Evolutionary conservation across 1,139 yeast genomes (phyloP).

Genomic region (Suhomyces coccinellae): DNA sequence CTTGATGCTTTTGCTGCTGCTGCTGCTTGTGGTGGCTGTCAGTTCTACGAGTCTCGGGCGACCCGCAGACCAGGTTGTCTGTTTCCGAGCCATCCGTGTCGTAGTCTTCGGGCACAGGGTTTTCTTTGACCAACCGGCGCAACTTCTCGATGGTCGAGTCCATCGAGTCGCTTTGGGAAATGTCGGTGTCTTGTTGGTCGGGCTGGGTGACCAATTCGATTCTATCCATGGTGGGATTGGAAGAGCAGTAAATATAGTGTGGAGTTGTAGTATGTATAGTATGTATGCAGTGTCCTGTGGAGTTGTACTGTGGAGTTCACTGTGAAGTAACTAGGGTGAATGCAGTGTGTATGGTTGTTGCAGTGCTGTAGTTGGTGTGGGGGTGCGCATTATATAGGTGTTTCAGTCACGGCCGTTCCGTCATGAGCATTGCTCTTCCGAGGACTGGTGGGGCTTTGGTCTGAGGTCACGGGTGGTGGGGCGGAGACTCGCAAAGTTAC

Average conservation of each 20-base stretch:
- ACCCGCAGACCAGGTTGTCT: neutral
- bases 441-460: neutral
- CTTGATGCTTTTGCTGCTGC: constrained; percentile 6
- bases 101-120: constrained; percentile 10
- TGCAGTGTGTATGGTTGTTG: no score
- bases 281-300: no score
- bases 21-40: constrained; percentile 19
- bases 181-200: constrained; percentile 6
- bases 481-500: neutral
- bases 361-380: no score
- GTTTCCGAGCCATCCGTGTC: constrained; percentile 5
- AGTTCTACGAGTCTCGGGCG: no score
- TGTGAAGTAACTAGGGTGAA: no score
- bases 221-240: constrained; percentile 15
- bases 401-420: constrained; percentile 3
- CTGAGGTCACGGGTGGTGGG: neutral
- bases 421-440: constrained; percentile 4
- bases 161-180: constrained; percentile 9
- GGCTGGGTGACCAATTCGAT: constrained; percentile 23
- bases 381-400: constrained; percentile 3
- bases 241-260: no score
- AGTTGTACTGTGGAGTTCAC: no score
- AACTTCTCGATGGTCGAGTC: constrained; percentile 18
- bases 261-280: no score
- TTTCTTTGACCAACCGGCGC: constrained; percentile 17